Evolutionary conservation across 306 rosid genomes (phyloP), one percentile per base, ranked within the genome.

Genomic region (Urtica urens): DNA sequence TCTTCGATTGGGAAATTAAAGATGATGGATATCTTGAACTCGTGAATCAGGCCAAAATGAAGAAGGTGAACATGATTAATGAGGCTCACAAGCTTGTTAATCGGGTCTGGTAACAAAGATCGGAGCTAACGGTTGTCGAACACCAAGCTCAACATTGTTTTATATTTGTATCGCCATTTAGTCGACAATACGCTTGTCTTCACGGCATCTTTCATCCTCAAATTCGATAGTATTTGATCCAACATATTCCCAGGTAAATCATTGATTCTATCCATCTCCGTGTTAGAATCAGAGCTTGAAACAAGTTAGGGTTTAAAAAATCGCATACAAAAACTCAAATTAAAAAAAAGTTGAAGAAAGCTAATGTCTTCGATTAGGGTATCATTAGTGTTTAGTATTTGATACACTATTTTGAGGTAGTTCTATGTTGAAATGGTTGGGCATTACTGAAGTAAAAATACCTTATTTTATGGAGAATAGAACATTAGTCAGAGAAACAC

Each of bases 1-100:
- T 72, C 79, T 54, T 28, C 23, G 21, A 55, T 47, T 16, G 71
- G 74, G 42, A 18, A 72, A 65, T 44, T 65, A 77, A 2, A 62
- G 66, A 64, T 72, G 78, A 22, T 77, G 66, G 52, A n/a, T n/a
- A 79, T 72, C 65, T 63, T 66, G 66, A 75, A 79, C 73, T 54
- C 70, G 53, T 41, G 60, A 40, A 79, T 67, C 26, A 57, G 30
- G 52, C 83, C 87, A 33, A 65, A 24, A 62, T 79, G 87, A 37
- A 37, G 41, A 7, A 37, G 10, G 12, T 16, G 24, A 40, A 40
- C 46, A 40, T 40, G 46, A 40, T 40, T 23, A 40, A 40, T 9
- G 9, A 17, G 23, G 9, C 46, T 40, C 4, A 16, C 46, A 42
- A 18, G 23, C 23, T 42, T 10, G 5, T 22, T 37, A 3, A 10